Base-by-base conservation (phyloP, 768 basidiomycete species). In the Lentinula boryana region DNA sequence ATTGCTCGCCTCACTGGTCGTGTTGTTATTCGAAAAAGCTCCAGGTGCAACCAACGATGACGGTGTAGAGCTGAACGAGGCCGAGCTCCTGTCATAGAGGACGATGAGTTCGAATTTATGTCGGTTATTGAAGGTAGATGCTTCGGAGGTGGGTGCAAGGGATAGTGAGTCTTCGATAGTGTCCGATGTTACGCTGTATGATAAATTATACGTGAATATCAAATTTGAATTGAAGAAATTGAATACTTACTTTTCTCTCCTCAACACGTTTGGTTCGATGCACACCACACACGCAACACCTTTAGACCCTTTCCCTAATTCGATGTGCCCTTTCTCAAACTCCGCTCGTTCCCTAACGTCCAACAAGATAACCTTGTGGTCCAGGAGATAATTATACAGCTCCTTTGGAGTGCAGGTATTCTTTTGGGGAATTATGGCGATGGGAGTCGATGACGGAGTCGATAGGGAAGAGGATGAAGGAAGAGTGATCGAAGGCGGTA, bases 41-140 rank as follows among this genome's bases (percentile, higher is more conserved):
- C 50, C 31, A 8, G 50, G 3, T 9, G 46, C 12, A 7, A 51
- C 50, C 4, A 51, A 13, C 50, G 50, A 51, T 0, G 84, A 77
- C 9, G 76, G 76, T 18, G 75, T 70, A 3, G 72, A 70, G 2
- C 79, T 81, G 56, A 84, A 79, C 16, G 76, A 71, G 58, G 81
- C 78, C 50, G 91, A 86, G 33, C 77, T 71, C 54, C 80, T 67
- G 71, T 98, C 95, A 71, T 95, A 95, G 3, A 98, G 76, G 15
- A 88, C 91, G 27, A 99, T 85, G 21, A 95, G 72, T 65, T 97
- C 95, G 69, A 91, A 96, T 66, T 89, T 88, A 67, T 94, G 84
- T 43, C 96, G 89, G 62, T 93, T 89, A 44, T 76, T 71, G 71
- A 98, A 98, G n/a, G 90, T 77, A 2, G 79, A 78, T 49, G 77